A percentile compares a stretch with the other conserved stretches of the same genome.
Conservation (phyloP, 805 yeast genomes). For the Scheffersomyces amazonensis region DNA sequence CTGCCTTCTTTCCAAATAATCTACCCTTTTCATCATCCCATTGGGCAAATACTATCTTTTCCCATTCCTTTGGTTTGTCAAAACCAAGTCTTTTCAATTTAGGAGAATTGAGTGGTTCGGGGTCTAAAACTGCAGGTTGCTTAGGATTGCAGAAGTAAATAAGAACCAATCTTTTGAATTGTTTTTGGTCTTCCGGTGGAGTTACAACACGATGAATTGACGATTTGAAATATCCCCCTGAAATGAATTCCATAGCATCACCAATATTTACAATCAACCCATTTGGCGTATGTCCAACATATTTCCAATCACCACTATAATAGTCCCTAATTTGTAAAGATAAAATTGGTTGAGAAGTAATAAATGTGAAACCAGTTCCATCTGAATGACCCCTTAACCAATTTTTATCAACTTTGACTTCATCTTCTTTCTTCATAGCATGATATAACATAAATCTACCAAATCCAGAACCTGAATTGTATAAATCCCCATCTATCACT, state of each 20-base stretch:
- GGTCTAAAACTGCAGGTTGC: slow-evolving; percentile 15
- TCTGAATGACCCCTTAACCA: slow-evolving; percentile 28
- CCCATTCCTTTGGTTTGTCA: slow-evolving; percentile 20
- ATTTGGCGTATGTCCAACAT: slow-evolving; percentile 23
- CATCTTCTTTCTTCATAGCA: slow-evolving; percentile 19
- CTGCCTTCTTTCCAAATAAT: slow-evolving; percentile 38
- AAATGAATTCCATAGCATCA: slow-evolving; percentile 24
- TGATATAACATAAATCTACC: slow-evolving; percentile 25
- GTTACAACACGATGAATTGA: slow-evolving; percentile 21
- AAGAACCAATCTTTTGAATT: slow-evolving; percentile 17
- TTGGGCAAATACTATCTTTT: slow-evolving; percentile 19
- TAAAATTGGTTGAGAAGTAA: slow-evolving; percentile 24
- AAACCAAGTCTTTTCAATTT: slow-evolving; percentile 16
- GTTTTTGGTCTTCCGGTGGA: slow-evolving; percentile 20
- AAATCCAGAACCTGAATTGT: slow-evolving; percentile 21
- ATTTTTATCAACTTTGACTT: slow-evolving; percentile 17
- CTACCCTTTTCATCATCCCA: slow-evolving; percentile 43
- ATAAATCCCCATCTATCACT: slow-evolving; percentile 14
- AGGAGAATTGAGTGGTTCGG: slow-evolving; percentile 17
- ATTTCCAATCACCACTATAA: slow-evolving; percentile 22
- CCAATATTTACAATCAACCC: slow-evolving; percentile 24
- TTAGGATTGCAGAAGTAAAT: slow-evolving; percentile 21
- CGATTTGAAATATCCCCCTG: slow-evolving; percentile 23
- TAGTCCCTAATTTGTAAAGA: slow-evolving; percentile 25
- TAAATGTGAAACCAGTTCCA: slow-evolving; percentile 23